Evolutionary conservation across 2,329 filamentous ascomycete genomes (phyloP).

Genomic region (Verticillium nonalfalfae): DNA sequence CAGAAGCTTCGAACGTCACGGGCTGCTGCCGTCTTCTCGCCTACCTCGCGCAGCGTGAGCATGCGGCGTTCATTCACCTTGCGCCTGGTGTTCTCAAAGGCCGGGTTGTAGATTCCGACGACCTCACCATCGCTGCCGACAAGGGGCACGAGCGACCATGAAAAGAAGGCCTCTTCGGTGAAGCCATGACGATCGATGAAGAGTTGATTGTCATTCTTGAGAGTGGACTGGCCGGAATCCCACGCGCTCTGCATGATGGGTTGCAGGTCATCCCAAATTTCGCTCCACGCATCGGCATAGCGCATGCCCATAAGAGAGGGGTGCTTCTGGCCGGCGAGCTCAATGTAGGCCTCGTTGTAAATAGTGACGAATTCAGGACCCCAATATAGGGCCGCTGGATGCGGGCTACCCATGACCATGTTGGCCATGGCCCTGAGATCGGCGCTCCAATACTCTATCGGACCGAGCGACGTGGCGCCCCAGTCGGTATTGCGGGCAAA

Average conservation of each 20-base stretch:
- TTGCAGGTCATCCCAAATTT: slow-evolving; percentile 68
- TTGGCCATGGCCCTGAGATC: slow-evolving; percentile 76
- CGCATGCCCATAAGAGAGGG: slow-evolving; percentile 67
- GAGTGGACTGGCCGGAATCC: slow-evolving; percentile 67
- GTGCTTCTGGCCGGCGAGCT: slow-evolving; percentile 71
- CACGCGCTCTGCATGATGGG: slow-evolving; percentile 63
- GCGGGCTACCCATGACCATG: slow-evolving; percentile 71
- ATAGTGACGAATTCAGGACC: slow-evolving; percentile 60
- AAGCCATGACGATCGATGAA: slow-evolving; percentile 65
- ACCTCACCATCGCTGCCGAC: slow-evolving; percentile 69
- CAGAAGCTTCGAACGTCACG: slow-evolving; percentile 69
- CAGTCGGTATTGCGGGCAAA: slow-evolving; percentile 70
- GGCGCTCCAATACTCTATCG: slow-evolving; percentile 66
- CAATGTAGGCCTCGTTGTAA: slow-evolving; percentile 69
- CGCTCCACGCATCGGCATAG: slow-evolving; percentile 63
- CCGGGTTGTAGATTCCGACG: slow-evolving; percentile 71
- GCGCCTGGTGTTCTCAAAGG: slow-evolving; percentile 73
- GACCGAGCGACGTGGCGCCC: slow-evolving; percentile 65
- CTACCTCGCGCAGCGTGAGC: slow-evolving; percentile 71
- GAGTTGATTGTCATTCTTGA: slow-evolving; percentile 77
- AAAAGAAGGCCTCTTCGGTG: slow-evolving; percentile 76
- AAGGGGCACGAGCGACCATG: slow-evolving; percentile 74
- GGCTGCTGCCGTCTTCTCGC: slow-evolving; percentile 68
- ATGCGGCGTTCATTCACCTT: slow-evolving; percentile 76
- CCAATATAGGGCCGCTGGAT: slow-evolving; percentile 76